Evolutionary conservation across 2,329 filamentous ascomycete genomes (phyloP).

Genomic region (Ambrosiella xylebori): DNA sequence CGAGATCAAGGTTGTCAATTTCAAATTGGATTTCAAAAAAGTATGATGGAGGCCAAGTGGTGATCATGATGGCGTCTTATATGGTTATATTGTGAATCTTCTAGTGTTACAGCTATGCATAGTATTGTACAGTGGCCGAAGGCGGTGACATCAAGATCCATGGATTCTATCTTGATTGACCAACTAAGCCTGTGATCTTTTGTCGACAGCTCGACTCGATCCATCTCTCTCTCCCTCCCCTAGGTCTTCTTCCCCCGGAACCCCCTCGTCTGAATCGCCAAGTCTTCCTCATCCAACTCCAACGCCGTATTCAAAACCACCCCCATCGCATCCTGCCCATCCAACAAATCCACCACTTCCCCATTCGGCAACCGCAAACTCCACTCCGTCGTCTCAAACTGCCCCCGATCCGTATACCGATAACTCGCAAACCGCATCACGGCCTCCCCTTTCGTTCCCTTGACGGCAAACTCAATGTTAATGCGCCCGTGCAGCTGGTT

Average conservation of each 20-base stretch:
- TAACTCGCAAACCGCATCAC: slow-evolving; percentile 68
- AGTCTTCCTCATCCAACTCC: slow-evolving; percentile 23
- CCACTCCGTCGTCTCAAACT: slow-evolving; percentile 85
- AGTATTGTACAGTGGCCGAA: slow-evolving; percentile 1
- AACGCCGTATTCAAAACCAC: slow-evolving; percentile 27
- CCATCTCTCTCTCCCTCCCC: neutral
- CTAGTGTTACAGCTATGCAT: slow-evolving; percentile 5
- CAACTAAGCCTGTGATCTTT: neutral
- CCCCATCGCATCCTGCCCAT: slow-evolving; percentile 52
- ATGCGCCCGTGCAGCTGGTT: slow-evolving; percentile 88
- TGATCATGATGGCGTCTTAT: neutral
- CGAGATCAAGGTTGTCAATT: neutral
- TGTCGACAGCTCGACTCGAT: neutral
- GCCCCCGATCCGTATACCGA: slow-evolving; percentile 39
- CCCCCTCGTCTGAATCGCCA: slow-evolving; percentile 27
- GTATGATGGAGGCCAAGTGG: neutral
- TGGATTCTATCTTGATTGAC: neutral
- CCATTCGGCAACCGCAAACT: slow-evolving; percentile 54
- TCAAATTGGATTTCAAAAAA: neutral
- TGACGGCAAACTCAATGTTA: slow-evolving; percentile 72
- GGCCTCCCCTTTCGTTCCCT: slow-evolving; percentile 53
- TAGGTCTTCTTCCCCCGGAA: slow-evolving; percentile 29
- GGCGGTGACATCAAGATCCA: neutral
- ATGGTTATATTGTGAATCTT: slow-evolving; percentile 3
- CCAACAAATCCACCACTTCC: slow-evolving; percentile 52